A percentile compares a stretch with the other conserved stretches of the same genome.
phyloP scores from a whole-genome alignment of 2,329 filamentous ascomycete genomes.

The Exophiala mesophila region DNA sequence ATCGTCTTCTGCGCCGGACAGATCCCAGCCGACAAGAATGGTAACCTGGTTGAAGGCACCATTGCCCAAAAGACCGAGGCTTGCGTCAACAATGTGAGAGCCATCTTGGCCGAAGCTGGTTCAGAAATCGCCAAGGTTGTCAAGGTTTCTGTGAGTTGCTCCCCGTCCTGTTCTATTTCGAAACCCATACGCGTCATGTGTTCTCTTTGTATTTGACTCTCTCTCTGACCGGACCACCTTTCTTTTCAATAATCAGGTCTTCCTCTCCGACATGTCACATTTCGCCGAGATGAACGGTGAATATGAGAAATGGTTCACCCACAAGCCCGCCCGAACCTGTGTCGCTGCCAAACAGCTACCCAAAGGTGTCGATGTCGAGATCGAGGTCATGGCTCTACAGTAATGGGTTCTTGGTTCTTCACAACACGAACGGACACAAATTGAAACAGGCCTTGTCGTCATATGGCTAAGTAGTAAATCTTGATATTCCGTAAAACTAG shows the following conservation, averaged over 20 bases:
- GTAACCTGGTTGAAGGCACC: constrained; percentile 58
- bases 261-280: constrained; percentile 84
- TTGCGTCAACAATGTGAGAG: constrained; percentile 74
- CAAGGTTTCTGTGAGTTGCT: constrained; percentile 65
- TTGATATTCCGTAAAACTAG: too few relatives aligned
- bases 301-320: constrained; percentile 64
- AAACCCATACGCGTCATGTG: too few relatives aligned
- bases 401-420: constrained; percentile 29
- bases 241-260: constrained; percentile 51
- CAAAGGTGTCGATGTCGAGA: constrained; percentile 59
- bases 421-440: too few relatives aligned
- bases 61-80: constrained; percentile 65
- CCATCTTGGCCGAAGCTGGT: constrained; percentile 76
- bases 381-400: constrained; percentile 58
- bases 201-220: too few relatives aligned
- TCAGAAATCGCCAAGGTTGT: constrained; percentile 74
- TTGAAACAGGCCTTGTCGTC: too few relatives aligned
- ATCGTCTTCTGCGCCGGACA: constrained; percentile 69
- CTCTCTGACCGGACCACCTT: too few relatives aligned
- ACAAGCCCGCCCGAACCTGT: constrained; percentile 60
- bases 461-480: too few relatives aligned
- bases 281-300: constrained; percentile 76
- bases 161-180: constrained; percentile 5
- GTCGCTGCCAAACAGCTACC: constrained; percentile 60
- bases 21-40: constrained; percentile 65